These are phyloP conservation scores for Ganoderma sp. DNA, from an alignment of 1,284 basidiomycete species.

Conservation along the genomic window DNA sequence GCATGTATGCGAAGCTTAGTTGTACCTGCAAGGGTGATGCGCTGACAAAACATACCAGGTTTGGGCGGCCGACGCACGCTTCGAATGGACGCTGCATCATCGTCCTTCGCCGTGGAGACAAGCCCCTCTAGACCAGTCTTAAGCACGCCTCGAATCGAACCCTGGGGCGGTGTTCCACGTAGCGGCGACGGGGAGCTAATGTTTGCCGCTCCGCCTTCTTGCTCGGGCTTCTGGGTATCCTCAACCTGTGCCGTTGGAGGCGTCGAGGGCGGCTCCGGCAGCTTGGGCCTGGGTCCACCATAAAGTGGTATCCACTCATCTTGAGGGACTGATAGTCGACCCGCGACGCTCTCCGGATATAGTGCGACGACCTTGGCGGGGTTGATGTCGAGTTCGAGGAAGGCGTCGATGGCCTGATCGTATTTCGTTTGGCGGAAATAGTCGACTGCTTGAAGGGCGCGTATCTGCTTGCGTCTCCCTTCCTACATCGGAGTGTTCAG, in stretches of 20 bases:
- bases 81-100: constrained; percentile 61
- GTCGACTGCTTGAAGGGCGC: constrained; percentile 76
- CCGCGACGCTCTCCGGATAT: constrained; percentile 84
- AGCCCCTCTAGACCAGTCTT: constrained; percentile 61
- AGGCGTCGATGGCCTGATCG: constrained; percentile 84
- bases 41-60: constrained; percentile 10
- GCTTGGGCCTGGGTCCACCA: constrained; percentile 72
- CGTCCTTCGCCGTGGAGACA: constrained; percentile 58
- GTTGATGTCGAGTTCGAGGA: constrained; percentile 89
- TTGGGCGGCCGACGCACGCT: constrained; percentile 42
- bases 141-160: constrained; percentile 56
- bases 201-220: constrained; percentile 25
- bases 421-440: constrained; percentile 75
- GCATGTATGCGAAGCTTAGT: not conserved
- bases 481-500: constrained; percentile 48
- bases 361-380: constrained; percentile 93
- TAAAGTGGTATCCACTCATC: constrained; percentile 87
- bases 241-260: constrained; percentile 31
- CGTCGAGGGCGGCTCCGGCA: constrained; percentile 28
- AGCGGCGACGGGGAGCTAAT: constrained; percentile 29
- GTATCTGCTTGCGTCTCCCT: constrained; percentile 60
- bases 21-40: not conserved
- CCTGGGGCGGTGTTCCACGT: constrained; percentile 48
- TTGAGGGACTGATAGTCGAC: constrained; percentile 72
- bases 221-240: constrained; percentile 33